phyloP scores from a whole-genome alignment of 139 green algal species.

The Coelastrella sp. region DNA sequence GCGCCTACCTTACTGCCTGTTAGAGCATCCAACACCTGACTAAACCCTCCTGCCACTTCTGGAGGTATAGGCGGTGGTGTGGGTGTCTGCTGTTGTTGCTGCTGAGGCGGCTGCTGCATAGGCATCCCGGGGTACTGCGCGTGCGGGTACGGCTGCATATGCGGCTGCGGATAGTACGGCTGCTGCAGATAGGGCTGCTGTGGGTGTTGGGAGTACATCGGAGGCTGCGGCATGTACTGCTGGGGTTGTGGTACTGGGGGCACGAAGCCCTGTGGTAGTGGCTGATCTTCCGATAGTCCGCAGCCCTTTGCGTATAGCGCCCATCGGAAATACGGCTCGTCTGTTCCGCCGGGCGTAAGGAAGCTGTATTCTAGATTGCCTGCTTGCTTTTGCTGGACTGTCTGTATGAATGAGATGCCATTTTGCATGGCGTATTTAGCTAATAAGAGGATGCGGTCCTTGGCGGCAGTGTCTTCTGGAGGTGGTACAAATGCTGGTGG shows the following conservation, averaged over 20 bases:
- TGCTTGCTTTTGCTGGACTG: constrained; percentile 39
- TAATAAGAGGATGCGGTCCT: constrained; percentile 39
- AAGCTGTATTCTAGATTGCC: constrained; percentile 55
- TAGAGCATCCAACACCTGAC: constrained; percentile 41
- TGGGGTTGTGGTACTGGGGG: neutral
- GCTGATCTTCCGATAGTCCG: constrained; percentile 14
- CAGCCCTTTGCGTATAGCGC: constrained; percentile 41
- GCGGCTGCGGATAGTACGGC: neutral
- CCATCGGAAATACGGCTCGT: constrained; percentile 51
- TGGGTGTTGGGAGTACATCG: constrained; percentile 3
- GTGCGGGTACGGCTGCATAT: constrained; percentile 28
- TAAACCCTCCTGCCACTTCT: constrained; percentile 43
- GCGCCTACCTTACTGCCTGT: constrained; percentile 46
- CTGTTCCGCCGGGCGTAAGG: constrained; percentile 42
- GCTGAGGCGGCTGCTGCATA: constrained; percentile 23
- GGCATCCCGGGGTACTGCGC: neutral
- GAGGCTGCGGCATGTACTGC: neutral
- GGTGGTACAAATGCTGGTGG: neutral
- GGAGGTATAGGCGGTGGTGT: constrained; percentile 17
- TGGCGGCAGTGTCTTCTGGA: neutral
- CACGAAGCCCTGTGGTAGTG: constrained; percentile 1
- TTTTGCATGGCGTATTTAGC: constrained; percentile 45
- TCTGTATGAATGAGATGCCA: constrained; percentile 33
- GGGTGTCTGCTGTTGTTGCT: neutral
- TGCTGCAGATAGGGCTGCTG: constrained; percentile 12